Evolutionary conservation across 2,329 filamentous ascomycete species (phyloP).

Genomic region (Paecilomyces fulvus): DNA sequence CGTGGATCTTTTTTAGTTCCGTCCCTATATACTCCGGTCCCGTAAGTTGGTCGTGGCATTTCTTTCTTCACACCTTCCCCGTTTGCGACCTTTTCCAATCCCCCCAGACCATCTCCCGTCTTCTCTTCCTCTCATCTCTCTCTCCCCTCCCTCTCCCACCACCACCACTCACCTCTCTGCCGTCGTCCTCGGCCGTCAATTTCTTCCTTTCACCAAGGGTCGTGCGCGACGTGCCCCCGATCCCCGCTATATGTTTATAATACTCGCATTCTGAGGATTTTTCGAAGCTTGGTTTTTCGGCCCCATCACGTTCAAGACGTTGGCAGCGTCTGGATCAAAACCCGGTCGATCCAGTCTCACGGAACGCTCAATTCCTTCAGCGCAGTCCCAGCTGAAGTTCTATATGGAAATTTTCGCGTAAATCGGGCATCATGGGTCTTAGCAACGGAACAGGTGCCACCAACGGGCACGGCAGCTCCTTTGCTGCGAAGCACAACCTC

Average conservation of each 20-base stretch:
- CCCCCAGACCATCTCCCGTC: not conserved
- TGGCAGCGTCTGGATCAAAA: too few species aligned
- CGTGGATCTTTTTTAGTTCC: not conserved
- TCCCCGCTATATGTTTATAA: not conserved
- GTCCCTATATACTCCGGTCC: not conserved
- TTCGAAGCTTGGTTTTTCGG: slow-evolving; percentile 5
- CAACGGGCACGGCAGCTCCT: slow-evolving; percentile 54
- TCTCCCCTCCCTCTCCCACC: slow-evolving; percentile 1
- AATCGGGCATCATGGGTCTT: slow-evolving; percentile 29
- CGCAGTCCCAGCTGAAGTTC: not conserved
- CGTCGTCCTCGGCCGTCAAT: not conserved
- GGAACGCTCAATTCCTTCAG: too few species aligned
- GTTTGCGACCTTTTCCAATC: not conserved
- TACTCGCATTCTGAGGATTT: not conserved
- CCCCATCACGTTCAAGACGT: not conserved
- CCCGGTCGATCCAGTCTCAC: too few species aligned
- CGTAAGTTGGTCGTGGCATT: not conserved
- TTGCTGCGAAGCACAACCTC: slow-evolving; percentile 72
- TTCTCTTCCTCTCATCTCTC: not conserved
- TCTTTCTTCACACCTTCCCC: not conserved
- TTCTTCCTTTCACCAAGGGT: not conserved
- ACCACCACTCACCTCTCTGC: slow-evolving; percentile 1
- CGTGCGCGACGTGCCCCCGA: not conserved
- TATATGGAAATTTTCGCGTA: slow-evolving; percentile 14
- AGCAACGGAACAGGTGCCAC: slow-evolving; percentile 27